Percentiles rank a stretch among this genome's conserved stretches.
phyloP scores from a whole-genome alignment of 805 yeast species.

The Sugiyamaella boreocaroliniensis region DNA sequence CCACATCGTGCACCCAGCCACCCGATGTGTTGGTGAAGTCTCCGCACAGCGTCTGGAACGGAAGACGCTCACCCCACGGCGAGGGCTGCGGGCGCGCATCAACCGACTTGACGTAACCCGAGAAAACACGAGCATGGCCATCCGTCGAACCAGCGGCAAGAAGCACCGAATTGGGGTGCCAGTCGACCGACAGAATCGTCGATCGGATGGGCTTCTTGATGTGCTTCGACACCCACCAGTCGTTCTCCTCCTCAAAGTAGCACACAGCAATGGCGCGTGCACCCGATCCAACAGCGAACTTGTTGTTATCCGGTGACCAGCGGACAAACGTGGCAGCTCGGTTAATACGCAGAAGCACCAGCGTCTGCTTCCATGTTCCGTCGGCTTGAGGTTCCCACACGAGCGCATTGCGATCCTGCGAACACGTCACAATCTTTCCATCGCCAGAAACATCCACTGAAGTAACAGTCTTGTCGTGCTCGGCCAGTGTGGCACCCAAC shows the following conservation, averaged over 20 bases:
- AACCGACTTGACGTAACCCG: slow-evolving; percentile 81
- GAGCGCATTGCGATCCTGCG: slow-evolving; percentile 95
- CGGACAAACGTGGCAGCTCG: slow-evolving; percentile 91
- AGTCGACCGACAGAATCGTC: slow-evolving; percentile 71
- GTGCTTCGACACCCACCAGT: slow-evolving; percentile 99
- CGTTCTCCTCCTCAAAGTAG: slow-evolving; percentile 91
- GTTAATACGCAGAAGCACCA: slow-evolving; percentile 85
- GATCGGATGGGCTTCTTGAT: slow-evolving; percentile 91
- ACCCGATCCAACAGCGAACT: slow-evolving; percentile 96
- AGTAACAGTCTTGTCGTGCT: slow-evolving; percentile 91
- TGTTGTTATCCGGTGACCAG: slow-evolving; percentile 94
- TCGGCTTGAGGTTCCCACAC: slow-evolving; percentile 81
- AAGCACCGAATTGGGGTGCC: slow-evolving; percentile 92
- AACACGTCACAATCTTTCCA: slow-evolving; percentile 90
- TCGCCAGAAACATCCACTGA: slow-evolving; percentile 85
- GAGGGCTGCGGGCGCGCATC: slow-evolving; percentile 76
- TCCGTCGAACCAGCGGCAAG: slow-evolving; percentile 90
- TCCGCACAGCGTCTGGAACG: slow-evolving; percentile 87
- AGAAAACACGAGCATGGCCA: slow-evolving; percentile 84
- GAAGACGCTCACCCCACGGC: slow-evolving; percentile 91
- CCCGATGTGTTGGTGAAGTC: slow-evolving; percentile 65
- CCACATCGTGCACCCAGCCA: slow-evolving; percentile 88
- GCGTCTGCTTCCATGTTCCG: slow-evolving; percentile 70
- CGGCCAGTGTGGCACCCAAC: slow-evolving; percentile 59
- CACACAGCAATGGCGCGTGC: slow-evolving; percentile 93